These are phyloP conservation scores for Otatea glauca DNA, from an alignment of 176 grass and related monocot species.

Conservation along the genomic window DNA sequence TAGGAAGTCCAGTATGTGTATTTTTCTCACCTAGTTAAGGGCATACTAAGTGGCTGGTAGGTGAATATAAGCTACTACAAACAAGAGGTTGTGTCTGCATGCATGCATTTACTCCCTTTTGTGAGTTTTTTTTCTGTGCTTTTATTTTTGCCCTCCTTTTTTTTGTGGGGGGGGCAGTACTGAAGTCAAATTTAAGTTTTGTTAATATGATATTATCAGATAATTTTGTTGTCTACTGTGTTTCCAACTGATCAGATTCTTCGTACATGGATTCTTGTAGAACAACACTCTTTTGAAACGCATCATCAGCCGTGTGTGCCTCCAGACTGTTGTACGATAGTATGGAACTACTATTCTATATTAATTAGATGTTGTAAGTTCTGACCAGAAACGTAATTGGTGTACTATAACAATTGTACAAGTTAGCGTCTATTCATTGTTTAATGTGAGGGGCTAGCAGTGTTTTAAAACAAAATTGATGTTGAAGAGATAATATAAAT, in stretches of 20 bases:
- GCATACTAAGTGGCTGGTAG: no score
- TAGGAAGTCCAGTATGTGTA: neutral
- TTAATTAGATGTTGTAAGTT: conserved; percentile 6
- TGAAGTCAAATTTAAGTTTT: neutral
- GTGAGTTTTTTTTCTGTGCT: no score
- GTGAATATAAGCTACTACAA: no score
- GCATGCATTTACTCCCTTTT: no score
- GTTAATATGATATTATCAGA: neutral
- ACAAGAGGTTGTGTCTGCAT: no score
- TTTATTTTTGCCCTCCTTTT: no score
- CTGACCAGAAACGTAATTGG: neutral
- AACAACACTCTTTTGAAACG: neutral
- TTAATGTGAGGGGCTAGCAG: neutral
- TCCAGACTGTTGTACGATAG: neutral
- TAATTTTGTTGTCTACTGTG: neutral
- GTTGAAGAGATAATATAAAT: neutral
- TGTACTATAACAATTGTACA: neutral
- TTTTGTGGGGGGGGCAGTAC: no score
- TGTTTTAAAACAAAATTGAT: neutral
- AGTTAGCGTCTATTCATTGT: neutral
- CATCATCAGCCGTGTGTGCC: neutral
- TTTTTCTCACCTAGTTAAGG: no score
- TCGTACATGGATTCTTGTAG: neutral
- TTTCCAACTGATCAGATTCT: neutral
- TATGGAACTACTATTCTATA: conserved; percentile 1